These are phyloP conservation scores for Penicillium salamii DNA, from an alignment of 495 filamentous ascomycete species.

Conservation along the genomic window DNA sequence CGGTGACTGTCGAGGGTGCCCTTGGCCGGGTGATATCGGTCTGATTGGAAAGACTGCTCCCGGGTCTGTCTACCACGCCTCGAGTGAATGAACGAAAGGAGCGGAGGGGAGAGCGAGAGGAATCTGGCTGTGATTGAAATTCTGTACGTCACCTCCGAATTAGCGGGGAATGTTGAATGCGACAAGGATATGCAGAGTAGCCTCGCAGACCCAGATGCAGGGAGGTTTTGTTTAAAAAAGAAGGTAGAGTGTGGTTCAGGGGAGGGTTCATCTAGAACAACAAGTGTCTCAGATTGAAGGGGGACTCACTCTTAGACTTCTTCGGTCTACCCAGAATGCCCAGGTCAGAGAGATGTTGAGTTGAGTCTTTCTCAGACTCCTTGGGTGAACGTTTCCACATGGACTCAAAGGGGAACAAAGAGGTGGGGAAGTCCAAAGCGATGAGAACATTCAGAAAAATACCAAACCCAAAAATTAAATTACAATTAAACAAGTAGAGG, in stretches of 20 bases:
- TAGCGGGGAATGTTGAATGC: constrained; percentile 18
- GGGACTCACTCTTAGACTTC: constrained; percentile 33
- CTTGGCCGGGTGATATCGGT: constrained; percentile 25
- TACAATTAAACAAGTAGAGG: constrained; percentile 12
- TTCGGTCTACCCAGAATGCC: constrained; percentile 40
- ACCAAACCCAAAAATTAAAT: constrained; percentile 2
- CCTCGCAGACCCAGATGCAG: constrained; percentile 4
- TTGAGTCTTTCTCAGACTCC: constrained; percentile 40
- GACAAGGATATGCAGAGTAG: constrained; percentile 8
- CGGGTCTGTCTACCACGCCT: constrained; percentile 27
- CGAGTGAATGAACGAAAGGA: constrained; percentile 33
- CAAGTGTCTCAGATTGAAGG: constrained; percentile 13
- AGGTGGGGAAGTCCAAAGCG: constrained; percentile 12
- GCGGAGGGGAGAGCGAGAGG: constrained; percentile 35
- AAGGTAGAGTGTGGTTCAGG: constrained; percentile 2
- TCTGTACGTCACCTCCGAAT: constrained; percentile 26
- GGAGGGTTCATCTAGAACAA: constrained; percentile 15
- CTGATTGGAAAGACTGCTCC: constrained; percentile 27
- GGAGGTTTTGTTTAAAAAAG: not conserved
- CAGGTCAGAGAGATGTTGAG: constrained; percentile 32
- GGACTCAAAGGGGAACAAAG: constrained; percentile 22
- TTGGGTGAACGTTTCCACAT: constrained; percentile 49
- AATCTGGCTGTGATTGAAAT: constrained; percentile 30
- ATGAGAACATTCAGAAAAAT: constrained; percentile 9
- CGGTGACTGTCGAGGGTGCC: constrained; percentile 26